Base-by-base conservation (phyloP, 2,329 filamentous ascomycete genomes). In the Colletotrichum theobromicola region DNA sequence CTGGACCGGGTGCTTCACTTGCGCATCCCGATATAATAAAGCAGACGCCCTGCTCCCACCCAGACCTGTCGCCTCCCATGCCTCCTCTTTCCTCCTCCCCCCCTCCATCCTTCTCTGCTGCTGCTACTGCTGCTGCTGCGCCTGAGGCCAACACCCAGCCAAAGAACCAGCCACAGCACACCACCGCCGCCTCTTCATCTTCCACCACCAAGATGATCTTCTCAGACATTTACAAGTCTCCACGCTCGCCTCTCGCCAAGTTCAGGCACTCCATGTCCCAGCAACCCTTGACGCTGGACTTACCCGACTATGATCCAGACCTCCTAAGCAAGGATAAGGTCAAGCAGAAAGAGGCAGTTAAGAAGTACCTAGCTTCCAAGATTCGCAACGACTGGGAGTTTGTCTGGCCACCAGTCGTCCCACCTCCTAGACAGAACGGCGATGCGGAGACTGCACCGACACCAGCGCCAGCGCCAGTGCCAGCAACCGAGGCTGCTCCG, bases 261-360 rank as follows among this genome's bases (percentile, higher is more conserved):
- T 81, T 90, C 71, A 88, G 89, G 46, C 85, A 84, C 68, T 72
- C 77, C 67, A 73, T 75, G 58, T 76, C 76, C 61, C 77, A 67
- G 65, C 73, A 68, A 60, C 75, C 72, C 50, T 77, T 80, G 70
- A 78, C 79, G 42, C 81, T 79, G 76, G 79, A 81, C 46, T 79
- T 78, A 66, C 80, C 83, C 57, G 85, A 91, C 78, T 89, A 91
- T 78, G 89, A 93, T 75, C 87, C 89, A 24, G 91, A 93, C 79
- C 85, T 93, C 7, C 82, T 91, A 64, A 92, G 89, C 80, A 89
- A 86, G 79, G 91, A 93, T 80, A 93, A 92, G 80, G 76, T 82
- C 30, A 91, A 89, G 83, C 90, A 92, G 77, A 93, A 93, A 79
- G 90, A 91, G 53, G 91, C 91, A 15, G 88, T 93, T 42, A 90